Base-by-base conservation (phyloP, 2,329 filamentous ascomycete species). In the Cyphellophora europaea region DNA sequence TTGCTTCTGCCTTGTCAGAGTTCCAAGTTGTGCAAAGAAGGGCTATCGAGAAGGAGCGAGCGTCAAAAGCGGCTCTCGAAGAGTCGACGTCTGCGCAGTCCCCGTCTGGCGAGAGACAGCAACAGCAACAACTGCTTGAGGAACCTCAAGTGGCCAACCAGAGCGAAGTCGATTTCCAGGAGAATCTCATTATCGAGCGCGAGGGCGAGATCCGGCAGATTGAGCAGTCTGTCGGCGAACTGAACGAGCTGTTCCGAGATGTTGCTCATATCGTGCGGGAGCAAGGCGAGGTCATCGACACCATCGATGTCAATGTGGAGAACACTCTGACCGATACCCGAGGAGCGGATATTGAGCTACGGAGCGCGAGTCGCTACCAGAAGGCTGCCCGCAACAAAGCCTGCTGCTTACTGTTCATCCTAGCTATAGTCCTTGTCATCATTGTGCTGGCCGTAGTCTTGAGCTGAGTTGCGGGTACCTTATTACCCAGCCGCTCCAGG, bases 141-240 rank as follows among this genome's bases (percentile, higher is more conserved):
- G 75, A 88, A 48, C 68, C 82, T 10, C 83, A 85, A 37, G 71
- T 96, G 6, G 91, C 88, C 1, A 74, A 85, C 17, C 91, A 98
- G 58, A 81, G 86, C 49, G 93, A 98, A 54, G 91, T 98, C 28
- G 89, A 98, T 56, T 98, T 95, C 65, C 91, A 98, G 55, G 91
- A 98, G 49, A 79, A 82, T 11, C 69, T 98, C 39, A 98, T 98
- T 54, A 80, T 93, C 42, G 89, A 98, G 68, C 87, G 93, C 35
- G 91, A 98, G 60, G 79, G 86, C 38, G 91, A 98, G 65, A 98
- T 98, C 48, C 80, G 88, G 43, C 93, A 93, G 56, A 98, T 98
- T 52, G 91, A 96, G 64, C 88, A 95, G 59, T 87, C 84, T 36
- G 91, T 98, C 5, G 83, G 83, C 36, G 91, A 98, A 53, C 67